Evolutionary conservation across 306 rosid genomes (phyloP).

Genomic region (Corylus avellana): DNA sequence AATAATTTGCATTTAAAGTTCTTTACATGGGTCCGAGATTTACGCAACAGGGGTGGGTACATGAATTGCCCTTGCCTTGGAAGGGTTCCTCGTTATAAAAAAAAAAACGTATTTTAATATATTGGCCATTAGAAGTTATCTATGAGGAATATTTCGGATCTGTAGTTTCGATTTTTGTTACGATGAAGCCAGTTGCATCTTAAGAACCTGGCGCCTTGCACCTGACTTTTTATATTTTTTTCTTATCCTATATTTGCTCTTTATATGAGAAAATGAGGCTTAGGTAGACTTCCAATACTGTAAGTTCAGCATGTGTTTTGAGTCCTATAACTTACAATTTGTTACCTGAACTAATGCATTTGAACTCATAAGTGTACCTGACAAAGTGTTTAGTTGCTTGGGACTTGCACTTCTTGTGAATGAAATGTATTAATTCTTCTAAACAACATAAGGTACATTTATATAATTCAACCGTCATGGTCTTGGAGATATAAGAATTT

Average conservation of each 20-base stretch:
- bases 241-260: background rate
- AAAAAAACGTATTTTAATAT: background rate
- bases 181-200: background rate
- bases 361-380: background rate
- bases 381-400: background rate
- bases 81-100: too few relatives aligned
- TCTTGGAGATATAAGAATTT: background rate
- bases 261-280: background rate
- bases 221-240: background rate
- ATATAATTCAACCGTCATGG: background rate
- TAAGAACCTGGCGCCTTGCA: background rate
- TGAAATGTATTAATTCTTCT: background rate
- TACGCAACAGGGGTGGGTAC: too few relatives aligned
- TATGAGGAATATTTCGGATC: background rate
- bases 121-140: background rate
- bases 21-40: background rate
- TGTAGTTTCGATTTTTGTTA: background rate
- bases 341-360: background rate
- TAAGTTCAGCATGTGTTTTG: background rate
- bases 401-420: background rate
- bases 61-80: too few relatives aligned
- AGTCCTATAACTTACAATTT: background rate
- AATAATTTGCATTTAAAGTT: background rate
- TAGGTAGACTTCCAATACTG: background rate
- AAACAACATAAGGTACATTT: background rate